Evolutionary conservation across 2,329 filamentous ascomycete genomes (phyloP), one percentile per base, ranked within the genome.

Genomic region (Claviceps arundinis): DNA sequence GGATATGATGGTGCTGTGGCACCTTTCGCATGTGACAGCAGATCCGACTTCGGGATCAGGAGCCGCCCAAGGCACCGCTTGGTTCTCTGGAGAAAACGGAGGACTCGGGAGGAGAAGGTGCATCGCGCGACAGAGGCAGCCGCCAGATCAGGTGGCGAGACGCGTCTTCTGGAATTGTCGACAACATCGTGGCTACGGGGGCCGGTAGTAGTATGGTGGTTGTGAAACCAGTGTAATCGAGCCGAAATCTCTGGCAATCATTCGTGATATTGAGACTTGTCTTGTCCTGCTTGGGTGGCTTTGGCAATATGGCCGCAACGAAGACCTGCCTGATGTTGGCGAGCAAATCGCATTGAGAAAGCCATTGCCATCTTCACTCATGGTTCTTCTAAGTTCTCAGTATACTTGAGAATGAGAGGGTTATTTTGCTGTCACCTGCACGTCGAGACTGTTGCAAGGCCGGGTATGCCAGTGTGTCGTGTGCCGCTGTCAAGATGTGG

Each of bases 271-370:
- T 65, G 30, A 70, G 71, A 46, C 59, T 61, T 19, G 74, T 79
- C 16, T 65, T 66, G 24, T 65, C 52, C 49, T 71, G 3, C 22
- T 4, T 68, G 46, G 64, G 64, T 4, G 70, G 65, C 13, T 72
- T 70, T 2, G 70, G 66, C 1, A 84, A 66, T 3, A 72, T 71
- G 6, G 73, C 77, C 49, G 73, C 75, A 22, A 84, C 66, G 4
- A 81, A 82, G 42, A 85, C 71, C 61, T 84, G 80, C 43, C 76
- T 73, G 57, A 86, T 82, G 54, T 84, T 83, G 26, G 75, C 69
- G 2, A 85, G 73, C 1, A 84, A 71, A 65, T 86, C 82, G 81
- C 81, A 61, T 85, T 84, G 22, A 85, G 70, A 2, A 65, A 59
- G 19, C 69, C 57, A n/a, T 57, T 42, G 5, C 14, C 24, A 9